phyloP scores from a whole-genome alignment of 2,329 filamentous ascomycete genomes.

The Scedosporium aurantiacum region DNA sequence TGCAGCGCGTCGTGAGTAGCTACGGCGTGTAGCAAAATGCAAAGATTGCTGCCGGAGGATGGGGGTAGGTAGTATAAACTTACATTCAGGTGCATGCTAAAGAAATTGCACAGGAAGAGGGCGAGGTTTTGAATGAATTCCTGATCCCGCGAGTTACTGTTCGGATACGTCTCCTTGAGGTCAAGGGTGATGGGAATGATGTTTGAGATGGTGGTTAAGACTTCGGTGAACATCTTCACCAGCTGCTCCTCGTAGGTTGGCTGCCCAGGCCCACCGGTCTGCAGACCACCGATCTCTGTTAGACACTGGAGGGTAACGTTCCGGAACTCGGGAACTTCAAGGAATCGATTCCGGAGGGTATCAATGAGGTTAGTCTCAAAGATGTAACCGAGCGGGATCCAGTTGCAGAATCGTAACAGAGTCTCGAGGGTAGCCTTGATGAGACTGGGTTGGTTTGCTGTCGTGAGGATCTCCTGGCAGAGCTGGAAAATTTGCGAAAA shows the following conservation, averaged over 20 bases:
- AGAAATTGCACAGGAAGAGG: constrained; percentile 94
- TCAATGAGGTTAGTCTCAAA: constrained; percentile 97
- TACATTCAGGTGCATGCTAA: constrained; percentile 81
- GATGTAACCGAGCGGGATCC: constrained; percentile 97
- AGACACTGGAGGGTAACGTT: constrained; percentile 95
- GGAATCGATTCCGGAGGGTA: constrained; percentile 81
- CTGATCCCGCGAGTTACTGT: constrained; percentile 86
- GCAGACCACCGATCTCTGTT: constrained; percentile 90
- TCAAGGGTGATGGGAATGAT: constrained; percentile 88
- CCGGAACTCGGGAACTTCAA: constrained; percentile 88
- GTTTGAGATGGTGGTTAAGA: constrained; percentile 79
- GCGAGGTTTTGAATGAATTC: constrained; percentile 97
- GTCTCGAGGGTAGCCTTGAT: constrained; percentile 97
- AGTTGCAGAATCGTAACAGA: constrained; percentile 91
- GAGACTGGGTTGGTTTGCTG: constrained; percentile 75
- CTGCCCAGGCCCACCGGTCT: constrained; percentile 61
- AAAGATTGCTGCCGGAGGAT: not conserved
- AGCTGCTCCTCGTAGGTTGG: constrained; percentile 86
- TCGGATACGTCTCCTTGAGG: constrained; percentile 80
- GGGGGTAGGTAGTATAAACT: constrained; percentile 15
- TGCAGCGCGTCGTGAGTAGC: not conserved
- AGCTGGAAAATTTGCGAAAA: constrained; percentile 98
- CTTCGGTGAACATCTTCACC: constrained; percentile 97
- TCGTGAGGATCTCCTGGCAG: constrained; percentile 88
- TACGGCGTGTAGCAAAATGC: constrained; percentile 2